These are phyloP conservation scores for Malassezia obtusa DNA, from an alignment of 1,284 basidiomycete species.

Conservation along the genomic window DNA sequence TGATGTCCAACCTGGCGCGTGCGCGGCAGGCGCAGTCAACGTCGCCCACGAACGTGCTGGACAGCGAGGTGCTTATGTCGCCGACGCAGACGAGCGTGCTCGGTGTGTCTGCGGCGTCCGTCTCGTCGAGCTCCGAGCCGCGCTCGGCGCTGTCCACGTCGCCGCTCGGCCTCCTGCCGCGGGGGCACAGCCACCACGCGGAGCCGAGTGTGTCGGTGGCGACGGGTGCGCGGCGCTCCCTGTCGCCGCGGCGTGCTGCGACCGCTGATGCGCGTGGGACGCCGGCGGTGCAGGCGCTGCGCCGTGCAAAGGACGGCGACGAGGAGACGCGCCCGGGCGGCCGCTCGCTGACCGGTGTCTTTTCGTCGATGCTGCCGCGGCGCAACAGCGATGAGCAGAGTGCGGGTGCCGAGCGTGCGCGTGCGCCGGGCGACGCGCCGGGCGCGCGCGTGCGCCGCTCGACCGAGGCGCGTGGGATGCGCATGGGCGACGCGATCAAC, in stretches of 20 bases:
- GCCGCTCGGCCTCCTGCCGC: slow-evolving; percentile 1
- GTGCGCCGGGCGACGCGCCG: too few species aligned
- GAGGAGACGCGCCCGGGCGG: background rate
- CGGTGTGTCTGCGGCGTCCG: too few species aligned
- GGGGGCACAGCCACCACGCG: background rate
- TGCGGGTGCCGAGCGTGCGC: background rate
- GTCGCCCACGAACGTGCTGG: background rate
- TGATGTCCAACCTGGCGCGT: slow-evolving; percentile 10
- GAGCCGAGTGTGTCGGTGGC: slow-evolving; percentile 4
- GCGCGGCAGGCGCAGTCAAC: background rate
- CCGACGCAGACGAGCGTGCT: background rate
- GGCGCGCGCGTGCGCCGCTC: too few species aligned
- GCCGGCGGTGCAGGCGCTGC: background rate
- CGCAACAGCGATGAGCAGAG: background rate
- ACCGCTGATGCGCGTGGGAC: background rate
- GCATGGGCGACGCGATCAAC: too few species aligned
- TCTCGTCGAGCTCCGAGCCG: too few species aligned
- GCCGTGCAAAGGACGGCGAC: background rate
- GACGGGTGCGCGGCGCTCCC: background rate
- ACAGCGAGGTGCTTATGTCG: background rate
- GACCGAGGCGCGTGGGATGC: too few species aligned
- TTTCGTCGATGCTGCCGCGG: background rate
- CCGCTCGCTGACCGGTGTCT: background rate
- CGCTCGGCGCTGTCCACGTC: background rate
- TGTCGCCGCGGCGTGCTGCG: background rate